Percentiles rank a stretch among this genome's conserved stretches.
Conservation (phyloP, 257 asterid genomes). For the Mentha longifolia region DNA sequence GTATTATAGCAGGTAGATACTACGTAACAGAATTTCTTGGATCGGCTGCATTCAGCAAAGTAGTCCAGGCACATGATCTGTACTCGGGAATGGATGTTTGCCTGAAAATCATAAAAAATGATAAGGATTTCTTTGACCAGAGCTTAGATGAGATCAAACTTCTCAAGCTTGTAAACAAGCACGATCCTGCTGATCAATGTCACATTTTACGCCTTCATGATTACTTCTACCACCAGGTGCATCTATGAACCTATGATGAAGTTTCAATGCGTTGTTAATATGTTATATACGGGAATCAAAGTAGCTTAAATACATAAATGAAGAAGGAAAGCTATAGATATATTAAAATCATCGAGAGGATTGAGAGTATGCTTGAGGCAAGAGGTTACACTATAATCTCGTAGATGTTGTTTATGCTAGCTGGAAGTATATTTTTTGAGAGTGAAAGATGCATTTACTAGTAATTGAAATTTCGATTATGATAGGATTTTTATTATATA, state of each 20-base stretch:
- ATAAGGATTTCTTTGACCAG: conserved; percentile 96
- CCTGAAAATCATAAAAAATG: conserved; percentile 92
- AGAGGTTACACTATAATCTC: no score
- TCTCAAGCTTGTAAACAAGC: conserved; percentile 87
- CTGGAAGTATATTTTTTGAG: neutral
- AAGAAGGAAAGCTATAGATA: neutral
- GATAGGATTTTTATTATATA: neutral
- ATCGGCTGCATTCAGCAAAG: conserved; percentile 98
- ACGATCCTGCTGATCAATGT: conserved; percentile 79
- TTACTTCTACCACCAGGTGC: conserved; percentile 93
- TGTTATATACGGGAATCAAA: no score
- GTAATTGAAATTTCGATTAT: neutral
- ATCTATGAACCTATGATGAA: conserved; percentile 24
- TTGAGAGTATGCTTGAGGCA: no score
- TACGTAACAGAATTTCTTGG: conserved; percentile 83
- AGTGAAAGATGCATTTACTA: neutral
- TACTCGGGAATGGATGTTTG: conserved; percentile 80
- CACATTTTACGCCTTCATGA: conserved; percentile 91
- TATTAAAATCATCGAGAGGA: no score
- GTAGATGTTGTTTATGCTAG: no score
- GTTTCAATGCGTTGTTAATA: neutral
- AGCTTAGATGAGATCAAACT: conserved; percentile 97
- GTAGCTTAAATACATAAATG: neutral
- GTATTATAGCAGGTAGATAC: conserved; percentile 80
- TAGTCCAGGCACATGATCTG: conserved; percentile 89